Conservation (phyloP, 139 green algal genomes). For the Micractinium sp. region DNA sequence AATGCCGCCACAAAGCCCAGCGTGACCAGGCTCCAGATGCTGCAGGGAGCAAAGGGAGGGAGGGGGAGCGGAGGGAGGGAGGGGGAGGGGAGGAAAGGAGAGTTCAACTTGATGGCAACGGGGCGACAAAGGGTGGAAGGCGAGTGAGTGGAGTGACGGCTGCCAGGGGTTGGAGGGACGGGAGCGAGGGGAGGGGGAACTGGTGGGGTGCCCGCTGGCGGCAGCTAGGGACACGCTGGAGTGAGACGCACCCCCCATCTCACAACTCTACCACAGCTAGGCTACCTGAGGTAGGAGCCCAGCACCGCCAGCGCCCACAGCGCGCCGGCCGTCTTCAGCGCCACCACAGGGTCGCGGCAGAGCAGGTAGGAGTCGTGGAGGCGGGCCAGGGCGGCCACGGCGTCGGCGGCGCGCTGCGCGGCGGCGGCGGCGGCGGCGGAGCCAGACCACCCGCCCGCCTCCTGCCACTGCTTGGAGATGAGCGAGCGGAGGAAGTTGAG, state of each 20-base stretch:
- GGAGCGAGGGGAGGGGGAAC: too few species aligned
- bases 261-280: too few species aligned
- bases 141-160: background rate
- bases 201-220: too few species aligned
- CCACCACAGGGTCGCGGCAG: conserved; percentile 24
- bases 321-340: conserved; percentile 26
- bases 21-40: conserved; percentile 38
- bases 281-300: conserved; percentile 39
- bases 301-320: conserved; percentile 42
- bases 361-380: conserved; percentile 42
- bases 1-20: conserved; percentile 40
- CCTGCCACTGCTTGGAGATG: conserved; percentile 23
- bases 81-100: background rate
- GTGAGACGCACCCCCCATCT: too few species aligned
- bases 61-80: background rate
- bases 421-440: background rate
- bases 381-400: background rate
- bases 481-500: conserved; percentile 45
- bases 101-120: too few species aligned
- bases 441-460: conserved; percentile 1
- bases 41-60: background rate
- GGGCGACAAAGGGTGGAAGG: background rate
- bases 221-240: too few species aligned
- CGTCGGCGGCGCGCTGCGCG: background rate
- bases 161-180: too few species aligned